Evolutionary conservation across 1,139 yeast genomes (phyloP).

Genomic region (Suhomyces bolitotheri): DNA sequence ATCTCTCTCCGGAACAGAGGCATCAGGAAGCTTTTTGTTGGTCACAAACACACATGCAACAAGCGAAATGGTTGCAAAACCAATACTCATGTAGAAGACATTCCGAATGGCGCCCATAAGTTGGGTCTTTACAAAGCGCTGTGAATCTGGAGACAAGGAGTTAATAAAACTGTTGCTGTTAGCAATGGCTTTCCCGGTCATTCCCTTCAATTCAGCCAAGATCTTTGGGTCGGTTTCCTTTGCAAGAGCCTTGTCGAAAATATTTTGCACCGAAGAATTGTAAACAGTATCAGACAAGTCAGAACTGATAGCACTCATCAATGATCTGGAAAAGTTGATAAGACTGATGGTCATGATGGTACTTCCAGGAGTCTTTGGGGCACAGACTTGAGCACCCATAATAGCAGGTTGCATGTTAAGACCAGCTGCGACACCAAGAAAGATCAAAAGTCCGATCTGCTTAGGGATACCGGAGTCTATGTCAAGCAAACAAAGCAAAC

Average conservation of each 20-base stretch:
- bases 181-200: constrained; percentile 1
- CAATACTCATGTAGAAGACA: constrained; percentile 31
- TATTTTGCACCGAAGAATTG: constrained; percentile 29
- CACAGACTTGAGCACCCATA: constrained; percentile 33
- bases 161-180: constrained; percentile 16
- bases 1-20: background rate
- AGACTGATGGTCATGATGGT: constrained; percentile 39
- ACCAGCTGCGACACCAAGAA: constrained; percentile 35
- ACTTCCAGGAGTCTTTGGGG: constrained; percentile 41
- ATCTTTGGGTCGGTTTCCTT: constrained; percentile 10
- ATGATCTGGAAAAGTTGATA: constrained; percentile 31
- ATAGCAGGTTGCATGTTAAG: constrained; percentile 31
- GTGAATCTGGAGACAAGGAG: constrained; percentile 27
- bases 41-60: constrained; percentile 8
- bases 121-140: constrained; percentile 27
- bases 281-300: constrained; percentile 38
- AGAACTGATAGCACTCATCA: constrained; percentile 35
- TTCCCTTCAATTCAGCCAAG: constrained; percentile 5
- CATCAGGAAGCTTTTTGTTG: constrained; percentile 12
- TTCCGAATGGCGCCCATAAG: constrained; percentile 33
- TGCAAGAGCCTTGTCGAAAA: constrained; percentile 17
- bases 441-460: constrained; percentile 39
- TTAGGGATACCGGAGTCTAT: constrained; percentile 29
- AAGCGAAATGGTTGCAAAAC: constrained; percentile 7
- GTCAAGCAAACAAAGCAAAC: constrained; percentile 32